Base-by-base conservation (phyloP, 2,329 filamentous ascomycete species). In the Aspergillus cejpii region DNA sequence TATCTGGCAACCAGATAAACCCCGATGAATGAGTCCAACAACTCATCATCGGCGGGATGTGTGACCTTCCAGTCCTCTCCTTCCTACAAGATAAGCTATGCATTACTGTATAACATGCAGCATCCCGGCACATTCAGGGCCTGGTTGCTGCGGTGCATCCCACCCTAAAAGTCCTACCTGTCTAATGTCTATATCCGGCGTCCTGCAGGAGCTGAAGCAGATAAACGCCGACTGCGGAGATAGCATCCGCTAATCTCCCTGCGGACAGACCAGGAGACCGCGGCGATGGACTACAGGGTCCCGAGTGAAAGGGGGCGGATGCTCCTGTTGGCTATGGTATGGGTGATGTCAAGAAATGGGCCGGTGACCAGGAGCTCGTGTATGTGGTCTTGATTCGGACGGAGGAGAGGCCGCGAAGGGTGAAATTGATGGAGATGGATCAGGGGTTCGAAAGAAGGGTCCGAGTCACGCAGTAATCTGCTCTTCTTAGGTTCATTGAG, bases 331-430 rank as follows among this genome's bases (percentile, higher is more conserved):
- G 28, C 28, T n/a, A 31, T 31, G 28, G 6, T 31, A 15, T 15
- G 28, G 28, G 28, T 31, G 14, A 31, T 31, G 28, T 31, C 28
- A 3, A n/a, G 28, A 15, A 14, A 31, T 31, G 28, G 28, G 3
- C 17, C 28, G 14, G 28, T 10, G 1, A 34, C 6, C 38, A 34
- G n/a, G 41, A 34, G 24, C 26, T 45, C 33, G 38, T 48, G 17
- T 48, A 48, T 39, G 39, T 44, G 2, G 46, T 49, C 15, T 26
- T 45, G 46, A 49, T 49, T 27, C 31, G 42, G 21, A 44, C 41
- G 38, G 43, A 42, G 14, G 46, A 46, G 36, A 12, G 43, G 38
- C 11, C 21, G 46, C 2, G 46, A 48, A 34, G 46, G 46, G 8
- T 49, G 43, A 49, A 39, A 26, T 45, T 29, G 20, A 31, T 45